Percentiles rank a stretch among this genome's conserved stretches.
Evolutionary conservation across 441 rosid genomes (phyloP).

Genomic region (Capsella rubella): DNA sequence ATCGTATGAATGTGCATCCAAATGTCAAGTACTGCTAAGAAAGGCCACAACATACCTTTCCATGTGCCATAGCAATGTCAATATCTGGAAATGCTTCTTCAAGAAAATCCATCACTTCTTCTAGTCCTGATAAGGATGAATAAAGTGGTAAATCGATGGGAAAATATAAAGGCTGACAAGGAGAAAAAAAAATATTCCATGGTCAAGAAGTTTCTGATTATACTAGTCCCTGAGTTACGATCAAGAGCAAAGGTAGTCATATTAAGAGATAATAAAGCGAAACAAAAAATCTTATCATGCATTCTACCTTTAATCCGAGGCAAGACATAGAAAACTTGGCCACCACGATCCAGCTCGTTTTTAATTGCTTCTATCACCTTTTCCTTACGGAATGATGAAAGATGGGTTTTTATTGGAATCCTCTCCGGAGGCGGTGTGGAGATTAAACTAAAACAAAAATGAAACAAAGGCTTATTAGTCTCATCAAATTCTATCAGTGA

Average conservation of each 20-base stretch:
- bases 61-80: constrained; percentile 94
- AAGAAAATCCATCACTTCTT: constrained; percentile 86
- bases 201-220: constrained; percentile 26
- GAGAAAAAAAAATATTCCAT: background rate
- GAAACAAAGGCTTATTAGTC: constrained; percentile 33
- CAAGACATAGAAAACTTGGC: constrained; percentile 95
- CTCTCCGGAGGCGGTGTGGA: constrained; percentile 99
- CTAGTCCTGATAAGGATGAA: constrained; percentile 73
- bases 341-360: constrained; percentile 86
- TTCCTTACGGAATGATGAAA: constrained; percentile 69
- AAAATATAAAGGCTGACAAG: constrained; percentile 14
- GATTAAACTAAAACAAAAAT: constrained; percentile 72
- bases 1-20: constrained; percentile 32
- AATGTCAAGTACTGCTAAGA: constrained; percentile 28
- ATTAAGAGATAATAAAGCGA: constrained; percentile 20
- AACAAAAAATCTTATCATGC: constrained; percentile 27
- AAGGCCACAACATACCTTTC: constrained; percentile 63
- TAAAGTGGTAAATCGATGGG: constrained; percentile 25
- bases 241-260: constrained; percentile 30
- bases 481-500: constrained; percentile 20
- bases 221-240: constrained; percentile 28
- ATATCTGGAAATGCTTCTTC: constrained; percentile 72
- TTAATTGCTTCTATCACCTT: constrained; percentile 75
- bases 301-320: constrained; percentile 92
- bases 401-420: constrained; percentile 94